Percentiles rank a stretch among this genome's conserved stretches.
These are phyloP conservation scores for Annona cherimola DNA, from an alignment of 164 flowering plant species.

Conservation along the genomic window DNA sequence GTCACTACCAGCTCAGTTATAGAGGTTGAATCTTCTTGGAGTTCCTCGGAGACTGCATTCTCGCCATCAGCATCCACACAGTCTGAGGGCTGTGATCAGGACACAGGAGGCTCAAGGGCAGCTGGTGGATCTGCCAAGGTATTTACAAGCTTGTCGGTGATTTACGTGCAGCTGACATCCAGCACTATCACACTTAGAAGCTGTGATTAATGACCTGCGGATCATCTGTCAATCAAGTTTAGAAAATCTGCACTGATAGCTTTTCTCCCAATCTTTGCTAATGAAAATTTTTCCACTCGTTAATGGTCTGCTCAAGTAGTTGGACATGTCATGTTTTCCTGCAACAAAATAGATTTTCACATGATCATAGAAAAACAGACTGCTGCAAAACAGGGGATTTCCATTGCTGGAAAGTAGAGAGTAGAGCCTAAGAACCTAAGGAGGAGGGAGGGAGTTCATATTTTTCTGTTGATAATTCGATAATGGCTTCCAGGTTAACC, in stretches of 20 bases:
- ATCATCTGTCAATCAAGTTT: neutral
- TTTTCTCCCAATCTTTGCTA: neutral
- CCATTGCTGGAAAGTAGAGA: too few species aligned
- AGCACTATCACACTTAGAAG: neutral
- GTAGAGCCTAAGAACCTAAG: too few species aligned
- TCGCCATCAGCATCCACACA: conserved; percentile 34
- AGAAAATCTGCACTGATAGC: neutral
- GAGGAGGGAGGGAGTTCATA: too few species aligned
- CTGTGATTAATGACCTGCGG: neutral
- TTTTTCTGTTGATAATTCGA: too few species aligned
- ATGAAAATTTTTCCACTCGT: neutral
- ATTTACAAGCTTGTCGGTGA: conserved; percentile 3
- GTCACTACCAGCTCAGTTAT: conserved; percentile 43
- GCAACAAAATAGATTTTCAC: too few species aligned
- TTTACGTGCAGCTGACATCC: neutral
- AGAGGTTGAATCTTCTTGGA: conserved; percentile 66
- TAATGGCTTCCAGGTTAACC: too few species aligned
- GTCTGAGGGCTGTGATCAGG: conserved; percentile 45
- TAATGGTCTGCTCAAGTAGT: neutral
- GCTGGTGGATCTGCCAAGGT: conserved; percentile 44
- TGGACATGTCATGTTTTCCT: neutral
- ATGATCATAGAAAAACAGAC: too few species aligned
- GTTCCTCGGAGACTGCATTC: conserved; percentile 45
- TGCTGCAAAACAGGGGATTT: too few species aligned
- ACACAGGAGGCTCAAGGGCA: conserved; percentile 64